Percentiles rank a stretch among this genome's conserved stretches.
Evolutionary conservation across 768 basidiomycete genomes (phyloP).

Genomic region (Lactarius pseudohatsudake): DNA sequence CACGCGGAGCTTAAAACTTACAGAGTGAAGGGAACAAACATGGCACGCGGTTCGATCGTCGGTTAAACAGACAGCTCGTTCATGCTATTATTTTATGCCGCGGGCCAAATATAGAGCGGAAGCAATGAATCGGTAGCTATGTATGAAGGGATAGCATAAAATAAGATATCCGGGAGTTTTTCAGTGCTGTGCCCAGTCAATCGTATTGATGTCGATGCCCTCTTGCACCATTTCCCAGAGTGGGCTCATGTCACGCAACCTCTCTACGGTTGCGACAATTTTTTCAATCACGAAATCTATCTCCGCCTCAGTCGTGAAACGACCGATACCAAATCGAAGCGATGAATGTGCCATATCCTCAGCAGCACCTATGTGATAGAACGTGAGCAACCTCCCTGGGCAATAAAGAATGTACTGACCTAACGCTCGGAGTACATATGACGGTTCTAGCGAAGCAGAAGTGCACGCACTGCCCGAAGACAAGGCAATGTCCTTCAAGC

Average conservation of each 20-base stretch:
- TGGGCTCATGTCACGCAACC: slow-evolving; percentile 94
- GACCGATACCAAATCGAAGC: slow-evolving; percentile 94
- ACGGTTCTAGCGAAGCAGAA: slow-evolving; percentile 96
- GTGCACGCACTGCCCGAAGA: slow-evolving; percentile 99
- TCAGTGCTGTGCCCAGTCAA: slow-evolving; percentile 85
- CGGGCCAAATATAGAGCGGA: background rate
- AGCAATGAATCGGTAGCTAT: slow-evolving; percentile 1
- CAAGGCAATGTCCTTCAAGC: slow-evolving; percentile 84
- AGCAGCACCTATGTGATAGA: slow-evolving; percentile 63
- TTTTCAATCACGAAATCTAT: slow-evolving; percentile 91
- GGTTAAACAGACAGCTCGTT: background rate
- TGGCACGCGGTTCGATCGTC: slow-evolving; percentile 13
- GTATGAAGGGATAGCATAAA: background rate
- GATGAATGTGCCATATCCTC: slow-evolving; percentile 99
- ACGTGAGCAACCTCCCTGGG: slow-evolving; percentile 12
- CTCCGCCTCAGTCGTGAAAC: slow-evolving; percentile 97
- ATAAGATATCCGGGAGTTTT: background rate
- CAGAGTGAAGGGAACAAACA: slow-evolving; percentile 12
- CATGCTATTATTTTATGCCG: slow-evolving; percentile 4
- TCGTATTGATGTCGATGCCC: slow-evolving; percentile 92
- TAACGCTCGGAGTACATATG: slow-evolving; percentile 94
- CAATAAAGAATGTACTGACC: slow-evolving; percentile 45
- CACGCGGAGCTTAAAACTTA: slow-evolving; percentile 24
- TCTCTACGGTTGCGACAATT: slow-evolving; percentile 83
- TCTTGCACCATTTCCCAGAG: slow-evolving; percentile 99